Conservation (phyloP, 2,329 filamentous ascomycete genomes). For the Chaetomium sp. region DNA sequence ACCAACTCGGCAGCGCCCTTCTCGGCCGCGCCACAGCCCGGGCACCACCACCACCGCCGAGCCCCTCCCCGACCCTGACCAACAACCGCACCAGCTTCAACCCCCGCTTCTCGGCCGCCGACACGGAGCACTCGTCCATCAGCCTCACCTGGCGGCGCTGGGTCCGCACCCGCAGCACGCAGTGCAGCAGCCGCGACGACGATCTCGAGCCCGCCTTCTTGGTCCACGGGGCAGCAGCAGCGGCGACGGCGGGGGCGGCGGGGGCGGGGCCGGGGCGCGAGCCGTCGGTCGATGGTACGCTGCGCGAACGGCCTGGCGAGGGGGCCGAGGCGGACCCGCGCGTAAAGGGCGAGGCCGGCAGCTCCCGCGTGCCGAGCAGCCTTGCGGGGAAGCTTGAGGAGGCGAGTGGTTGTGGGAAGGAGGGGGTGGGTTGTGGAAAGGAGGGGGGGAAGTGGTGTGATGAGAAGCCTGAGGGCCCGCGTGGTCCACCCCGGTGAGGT, state of each 20-base stretch:
- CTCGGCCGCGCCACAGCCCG: not conserved
- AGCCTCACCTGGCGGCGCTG: slow-evolving; percentile 28
- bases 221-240: not conserved
- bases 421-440: too few species aligned
- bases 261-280: not conserved
- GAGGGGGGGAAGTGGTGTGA: not conserved
- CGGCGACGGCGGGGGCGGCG: too few species aligned
- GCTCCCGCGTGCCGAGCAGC: slow-evolving; percentile 3
- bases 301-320: slow-evolving; percentile 14
- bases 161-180: slow-evolving; percentile 24
- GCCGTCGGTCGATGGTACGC: slow-evolving; percentile 11
- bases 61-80: not conserved
- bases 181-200: slow-evolving; percentile 13
- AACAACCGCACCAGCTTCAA: slow-evolving; percentile 24
- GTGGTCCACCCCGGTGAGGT: not conserved
- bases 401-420: not conserved
- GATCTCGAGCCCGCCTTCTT: slow-evolving; percentile 8
- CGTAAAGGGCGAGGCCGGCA: not conserved
- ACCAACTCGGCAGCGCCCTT: slow-evolving; percentile 19
- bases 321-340: slow-evolving; percentile 3
- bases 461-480: not conserved
- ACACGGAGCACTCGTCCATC: slow-evolving; percentile 23
- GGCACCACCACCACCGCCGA: not conserved
- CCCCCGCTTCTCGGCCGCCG: slow-evolving; percentile 23
- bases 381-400: not conserved